These are phyloP conservation scores for Lenwebbia sp. DNA, from an alignment of 345 rosid genomes.

Conservation along the genomic window DNA sequence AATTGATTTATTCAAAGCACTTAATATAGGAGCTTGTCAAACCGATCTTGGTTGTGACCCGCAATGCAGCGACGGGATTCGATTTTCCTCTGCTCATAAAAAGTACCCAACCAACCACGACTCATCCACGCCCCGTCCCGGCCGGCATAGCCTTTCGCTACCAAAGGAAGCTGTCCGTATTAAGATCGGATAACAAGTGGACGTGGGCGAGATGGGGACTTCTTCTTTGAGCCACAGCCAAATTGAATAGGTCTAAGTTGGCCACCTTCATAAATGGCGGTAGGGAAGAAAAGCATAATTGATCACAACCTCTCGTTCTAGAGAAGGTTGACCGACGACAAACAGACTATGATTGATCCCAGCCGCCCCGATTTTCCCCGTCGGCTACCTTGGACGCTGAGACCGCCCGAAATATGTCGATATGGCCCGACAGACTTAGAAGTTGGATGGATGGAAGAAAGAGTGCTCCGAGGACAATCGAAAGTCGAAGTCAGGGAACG, in stretches of 20 bases:
- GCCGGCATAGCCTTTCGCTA: not conserved
- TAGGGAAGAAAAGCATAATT: not conserved
- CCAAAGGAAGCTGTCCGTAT: not conserved
- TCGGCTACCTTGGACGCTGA: not conserved
- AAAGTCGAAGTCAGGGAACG: not conserved
- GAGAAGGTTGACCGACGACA: not conserved
- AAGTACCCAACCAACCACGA: not conserved
- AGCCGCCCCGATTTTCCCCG: not conserved
- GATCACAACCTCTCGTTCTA: not conserved
- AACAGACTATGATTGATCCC: not conserved
- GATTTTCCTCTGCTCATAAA: not conserved
- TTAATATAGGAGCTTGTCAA: not conserved
- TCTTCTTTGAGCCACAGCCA: not conserved
- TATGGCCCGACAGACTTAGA: not conserved
- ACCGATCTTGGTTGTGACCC: not conserved
- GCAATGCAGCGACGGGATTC: not conserved
- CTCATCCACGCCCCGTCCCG: not conserved
- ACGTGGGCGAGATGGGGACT: not conserved
- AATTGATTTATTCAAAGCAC: not conserved
- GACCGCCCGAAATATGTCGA: not conserved
- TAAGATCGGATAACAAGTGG: not conserved
- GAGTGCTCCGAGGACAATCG: not conserved
- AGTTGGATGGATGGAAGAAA: not conserved
- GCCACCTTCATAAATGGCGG: not conserved
- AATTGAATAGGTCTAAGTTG: not conserved